Evolutionary conservation across 2,329 filamentous ascomycete genomes (phyloP).

Genomic region (Dactylonectria estremocensis): DNA sequence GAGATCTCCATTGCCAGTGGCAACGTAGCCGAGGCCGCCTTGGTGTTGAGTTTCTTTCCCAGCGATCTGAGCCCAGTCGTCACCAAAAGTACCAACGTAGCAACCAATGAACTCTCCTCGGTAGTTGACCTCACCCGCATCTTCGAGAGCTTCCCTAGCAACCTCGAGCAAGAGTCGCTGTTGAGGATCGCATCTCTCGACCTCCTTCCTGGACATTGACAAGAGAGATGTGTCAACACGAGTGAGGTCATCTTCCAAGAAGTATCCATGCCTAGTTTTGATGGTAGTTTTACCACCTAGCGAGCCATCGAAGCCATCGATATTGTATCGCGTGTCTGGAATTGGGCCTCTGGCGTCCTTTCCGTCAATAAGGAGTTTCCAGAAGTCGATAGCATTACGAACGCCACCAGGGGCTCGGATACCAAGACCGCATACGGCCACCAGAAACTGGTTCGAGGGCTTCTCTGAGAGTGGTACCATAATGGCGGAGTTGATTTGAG

Average conservation of each 20-base stretch:
- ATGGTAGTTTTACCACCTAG: too few relatives aligned
- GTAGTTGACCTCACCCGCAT: not conserved
- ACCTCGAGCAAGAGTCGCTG: not conserved
- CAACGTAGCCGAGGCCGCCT: not conserved
- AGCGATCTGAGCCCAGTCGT: not conserved
- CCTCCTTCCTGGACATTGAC: not conserved
- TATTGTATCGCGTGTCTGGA: not conserved
- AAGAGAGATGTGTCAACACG: not conserved
- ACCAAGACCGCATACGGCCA: not conserved
- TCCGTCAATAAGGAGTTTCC: not conserved
- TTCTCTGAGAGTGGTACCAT: too few relatives aligned
- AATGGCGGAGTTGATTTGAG: too few relatives aligned
- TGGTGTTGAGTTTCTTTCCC: conserved; percentile 13
- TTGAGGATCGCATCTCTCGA: not conserved
- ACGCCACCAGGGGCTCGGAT: not conserved
- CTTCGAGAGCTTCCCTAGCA: not conserved
- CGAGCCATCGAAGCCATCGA: not conserved
- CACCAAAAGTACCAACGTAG: not conserved
- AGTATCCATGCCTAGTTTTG: not conserved
- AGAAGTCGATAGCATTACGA: not conserved
- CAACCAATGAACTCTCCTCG: not conserved
- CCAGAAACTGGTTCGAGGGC: too few relatives aligned
- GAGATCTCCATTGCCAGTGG: not conserved
- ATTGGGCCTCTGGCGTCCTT: not conserved
- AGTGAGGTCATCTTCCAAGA: not conserved